phyloP scores from a whole-genome alignment of 306 rosid genomes.

The Carpinus fangiana region DNA sequence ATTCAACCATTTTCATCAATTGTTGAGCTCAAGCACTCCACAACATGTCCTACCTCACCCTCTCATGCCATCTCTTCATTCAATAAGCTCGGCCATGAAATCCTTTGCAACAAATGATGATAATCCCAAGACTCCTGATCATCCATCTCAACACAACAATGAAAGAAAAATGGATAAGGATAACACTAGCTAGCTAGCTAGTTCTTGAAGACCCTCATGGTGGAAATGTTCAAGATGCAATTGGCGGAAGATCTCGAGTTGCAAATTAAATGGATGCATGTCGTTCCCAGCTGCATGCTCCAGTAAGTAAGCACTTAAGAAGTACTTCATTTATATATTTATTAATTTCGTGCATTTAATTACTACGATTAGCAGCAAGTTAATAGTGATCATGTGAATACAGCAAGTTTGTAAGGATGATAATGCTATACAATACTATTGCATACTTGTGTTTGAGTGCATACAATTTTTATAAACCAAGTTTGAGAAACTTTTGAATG shows the following conservation, averaged over 20 bases:
- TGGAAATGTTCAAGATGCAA: conserved; percentile 18
- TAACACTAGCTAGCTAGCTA: background rate
- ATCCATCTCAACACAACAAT: conserved; percentile 26
- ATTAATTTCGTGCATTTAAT: background rate
- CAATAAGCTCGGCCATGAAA: conserved; percentile 38
- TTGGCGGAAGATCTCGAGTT: background rate
- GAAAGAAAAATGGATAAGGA: conserved; percentile 27
- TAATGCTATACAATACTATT: conserved; percentile 31
- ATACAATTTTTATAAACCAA: background rate
- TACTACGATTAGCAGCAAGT: background rate
- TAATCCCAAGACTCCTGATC: conserved; percentile 43
- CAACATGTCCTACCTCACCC: conserved; percentile 37
- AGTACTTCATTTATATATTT: background rate
- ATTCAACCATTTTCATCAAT: conserved; percentile 50
- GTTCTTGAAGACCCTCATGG: conserved; percentile 31
- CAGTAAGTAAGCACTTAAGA: background rate
- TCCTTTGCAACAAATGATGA: conserved; percentile 36
- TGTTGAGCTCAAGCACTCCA: conserved; percentile 46
- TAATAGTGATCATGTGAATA: background rate
- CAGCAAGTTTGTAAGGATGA: conserved; percentile 29
- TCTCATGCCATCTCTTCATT: conserved; percentile 48
- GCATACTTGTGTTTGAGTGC: conserved; percentile 29
- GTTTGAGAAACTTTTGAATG: conserved; percentile 10
- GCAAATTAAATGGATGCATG: background rate
- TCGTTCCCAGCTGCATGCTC: background rate